Base-by-base conservation (phyloP, 805 yeast genomes). In the Myxozyma udenii region DNA sequence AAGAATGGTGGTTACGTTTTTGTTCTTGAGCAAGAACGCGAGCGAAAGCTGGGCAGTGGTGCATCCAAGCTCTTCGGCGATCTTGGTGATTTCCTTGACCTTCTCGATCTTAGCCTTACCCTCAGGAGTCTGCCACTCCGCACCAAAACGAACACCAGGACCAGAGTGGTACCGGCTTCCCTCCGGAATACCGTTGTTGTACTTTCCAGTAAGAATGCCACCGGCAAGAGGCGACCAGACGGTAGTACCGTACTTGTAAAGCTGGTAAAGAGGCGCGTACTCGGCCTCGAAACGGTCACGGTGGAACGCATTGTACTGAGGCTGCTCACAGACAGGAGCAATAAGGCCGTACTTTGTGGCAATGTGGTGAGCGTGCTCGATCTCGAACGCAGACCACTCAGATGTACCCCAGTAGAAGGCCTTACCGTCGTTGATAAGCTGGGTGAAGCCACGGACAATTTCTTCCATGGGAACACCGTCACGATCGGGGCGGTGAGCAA, bases 321-420 rank as follows among this genome's bases (percentile, higher is more conserved):
- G 66, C 58, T 65, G 69, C 45, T 65, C 69, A 18, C 60, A 67
- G 22, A 65, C 60, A 11, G 69, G 69, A 2, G 69, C 61, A 46
- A 65, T 66, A 32, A 65, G 56, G 36, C 58, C 60, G 54, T 52
- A 60, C 57, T 65, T 66, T 44, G 65, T 61, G 9, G 69, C 69
- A 41, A 64, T 61, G 45, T 65, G 69, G 35, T 65, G 65, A 38
- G 69, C 69, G 26, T 62, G 62, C 61, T 65, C 69, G 47, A 65
- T 66, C 48, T 65, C 67, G 38, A 51, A 65, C 14, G 69, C 67
- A 22, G 57, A 49, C 69, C 69, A 65, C 61, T 65, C 66, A 3
- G 51, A 62, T 2, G 69, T 65, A 2, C 67, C 69, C 69, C 69
- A 65, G 61, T 65, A 65, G 38, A 53, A 46, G 14, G 69, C 69